Base-by-base conservation (phyloP, 2,329 filamentous ascomycete genomes). In the Rutstroemia sydowiana region DNA sequence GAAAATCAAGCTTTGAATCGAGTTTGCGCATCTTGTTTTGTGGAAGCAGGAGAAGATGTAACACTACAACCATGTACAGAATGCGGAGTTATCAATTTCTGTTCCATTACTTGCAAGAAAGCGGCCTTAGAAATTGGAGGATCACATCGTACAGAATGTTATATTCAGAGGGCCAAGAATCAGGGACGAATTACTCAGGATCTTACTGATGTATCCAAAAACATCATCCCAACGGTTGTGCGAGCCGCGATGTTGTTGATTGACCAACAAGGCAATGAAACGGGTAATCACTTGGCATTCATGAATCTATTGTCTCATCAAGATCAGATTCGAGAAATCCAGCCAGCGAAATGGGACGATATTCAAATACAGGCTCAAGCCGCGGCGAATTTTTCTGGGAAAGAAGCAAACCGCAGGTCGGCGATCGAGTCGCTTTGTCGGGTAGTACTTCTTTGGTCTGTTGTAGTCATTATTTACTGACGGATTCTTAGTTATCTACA, bases 21-120 rank as follows among this genome's bases (percentile, higher is more conserved):
- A 39, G 59, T 64, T 7, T 66, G 63, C 49, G 61, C 62, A 3
- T 58, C 56, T 43, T 65, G 63, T 50, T 46, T 51, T 32, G 48
- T 63, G 5, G 36, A 55, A 10, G 54, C 56, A 39, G 42, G 40
- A 11, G 54, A 54, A 20, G 30, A 31, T n/a, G 21, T 48, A 18
- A 30, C 45, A 9, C n/a, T 63, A 18, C 59, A 61, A 47, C 47
- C 51, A 48, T 84, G 81, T 65, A 73, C 74, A 0, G 74, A 70
- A 45, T 84, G 81, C 67, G 72, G 69, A 26, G 69, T 73, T 1
- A 71, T 73, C 3, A 71, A 69, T 23, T 84, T 84, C 70, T 84
- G 81, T 68, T 69, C 70, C 46, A 51, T 67, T 7, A 57, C 62
- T 5, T 84, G 81, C 66, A 81, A 84, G 66, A 68, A 68, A 21